Evolutionary conservation across 768 basidiomycete genomes (phyloP), one percentile per base, ranked within the genome.

Genomic region (Amanita fuliginea): DNA sequence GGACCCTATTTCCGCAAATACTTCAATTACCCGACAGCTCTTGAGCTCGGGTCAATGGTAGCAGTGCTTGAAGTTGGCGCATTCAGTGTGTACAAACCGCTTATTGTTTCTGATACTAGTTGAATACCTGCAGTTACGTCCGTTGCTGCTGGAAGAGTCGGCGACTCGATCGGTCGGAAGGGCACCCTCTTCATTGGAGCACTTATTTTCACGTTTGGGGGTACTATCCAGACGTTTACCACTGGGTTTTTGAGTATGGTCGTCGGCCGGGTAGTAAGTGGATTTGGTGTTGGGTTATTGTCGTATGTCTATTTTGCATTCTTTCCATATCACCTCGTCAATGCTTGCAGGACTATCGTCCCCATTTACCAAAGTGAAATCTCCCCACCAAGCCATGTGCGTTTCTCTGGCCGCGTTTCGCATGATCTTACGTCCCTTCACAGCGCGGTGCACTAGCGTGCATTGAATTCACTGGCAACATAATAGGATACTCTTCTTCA

Each of bases 341-440:
- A 18, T 32, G 6, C 37, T 42, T 30, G 26, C 24, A 32, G 90
- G 37, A 93, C 90, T n/a, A 92, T 93, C 53, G 90, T 93, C 24
- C 91, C 90, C 11, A 91, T 93, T 51, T 94, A 92, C 64, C 89
- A 96, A 70, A 91, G 88, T 57, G 94, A 97, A 70, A 91, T 96
- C 42, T 93, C 90, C 3, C 93, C 94, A 26, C 88, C 94, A 2
- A 75, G 86, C 57, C 89, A 94, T 67, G 90, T 87, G 55, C 19
- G 80, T 56, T 35, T 39, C 16, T 33, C n/a, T 24, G 39, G 5
- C n/a, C 14, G 18, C 16, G 36, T 19, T 19, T 26, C 35, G n/a
- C 43, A n/a, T 46, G 22, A 10, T 30, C 26, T 44, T n/a, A 46
- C 33, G 14, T 14, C 22, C 16, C 24, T 37, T 39, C 2, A 33